Conservation (phyloP, 441 rosid genomes). For the Mallotus japonicus region DNA sequence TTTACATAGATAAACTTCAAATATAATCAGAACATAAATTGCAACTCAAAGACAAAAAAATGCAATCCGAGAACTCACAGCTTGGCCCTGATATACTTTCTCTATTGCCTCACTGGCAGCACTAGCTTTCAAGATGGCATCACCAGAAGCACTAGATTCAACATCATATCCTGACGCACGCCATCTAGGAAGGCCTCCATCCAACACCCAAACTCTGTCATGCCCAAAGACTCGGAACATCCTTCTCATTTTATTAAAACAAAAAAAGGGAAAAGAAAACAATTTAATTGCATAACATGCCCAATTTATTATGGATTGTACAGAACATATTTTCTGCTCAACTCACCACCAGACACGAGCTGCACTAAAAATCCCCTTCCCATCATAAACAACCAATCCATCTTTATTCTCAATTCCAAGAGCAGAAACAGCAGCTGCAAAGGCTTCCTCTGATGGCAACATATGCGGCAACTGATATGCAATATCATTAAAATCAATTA, state of each 20-base stretch:
- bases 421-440: slow-evolving; percentile 91
- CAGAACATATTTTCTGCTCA: slow-evolving; percentile 16
- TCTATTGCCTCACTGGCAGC: slow-evolving; percentile 95
- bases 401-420: slow-evolving; percentile 88
- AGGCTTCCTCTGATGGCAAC: slow-evolving; percentile 94
- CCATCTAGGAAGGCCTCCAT: slow-evolving; percentile 98
- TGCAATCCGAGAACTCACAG: slow-evolving; percentile 43
- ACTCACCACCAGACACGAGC: slow-evolving; percentile 99
- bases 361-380: slow-evolving; percentile 94
- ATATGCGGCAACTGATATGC: slow-evolving; percentile 81
- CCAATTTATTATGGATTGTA: neutral
- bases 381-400: slow-evolving; percentile 91
- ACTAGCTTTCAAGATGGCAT: slow-evolving; percentile 85
- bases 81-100: slow-evolving; percentile 80
- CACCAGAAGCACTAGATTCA: slow-evolving; percentile 93
- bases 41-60: neutral
- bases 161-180: slow-evolving; percentile 92
- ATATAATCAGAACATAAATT: neutral
- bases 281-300: neutral
- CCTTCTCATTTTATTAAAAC: slow-evolving; percentile 46
- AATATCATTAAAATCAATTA: slow-evolving; percentile 15
- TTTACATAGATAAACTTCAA: slow-evolving; percentile 17
- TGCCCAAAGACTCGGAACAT: slow-evolving; percentile 96
- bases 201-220: slow-evolving; percentile 89
- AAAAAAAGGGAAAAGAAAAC: neutral